Conservation (phyloP, 73 alveolate genomes). For the Paramecium octaurelia region DNA sequence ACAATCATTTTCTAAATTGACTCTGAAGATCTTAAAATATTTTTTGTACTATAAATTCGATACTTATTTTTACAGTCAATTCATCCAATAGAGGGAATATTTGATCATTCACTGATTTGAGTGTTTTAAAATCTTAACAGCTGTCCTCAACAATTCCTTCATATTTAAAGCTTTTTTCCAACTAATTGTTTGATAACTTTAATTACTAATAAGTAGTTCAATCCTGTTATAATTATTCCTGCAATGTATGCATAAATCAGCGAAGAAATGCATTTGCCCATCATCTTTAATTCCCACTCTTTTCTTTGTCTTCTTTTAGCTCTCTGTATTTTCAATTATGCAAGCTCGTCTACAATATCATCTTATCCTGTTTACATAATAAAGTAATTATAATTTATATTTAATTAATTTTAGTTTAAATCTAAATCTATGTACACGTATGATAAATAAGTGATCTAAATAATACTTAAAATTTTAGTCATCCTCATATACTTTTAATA, state of each 20-base stretch:
- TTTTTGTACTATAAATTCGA: neutral
- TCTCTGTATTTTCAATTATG: neutral
- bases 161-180: neutral
- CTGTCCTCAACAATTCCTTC: slow-evolving; percentile 16
- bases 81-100: slow-evolving; percentile 21
- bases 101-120: neutral
- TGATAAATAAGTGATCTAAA: neutral
- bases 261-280: neutral
- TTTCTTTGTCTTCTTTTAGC: neutral
- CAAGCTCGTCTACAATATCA: neutral
- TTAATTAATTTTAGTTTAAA: neutral
- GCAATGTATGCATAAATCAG: neutral
- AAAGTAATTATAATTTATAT: neutral
- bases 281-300: neutral
- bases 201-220: neutral
- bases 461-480: too few relatives aligned
- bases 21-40: slow-evolving; percentile 35
- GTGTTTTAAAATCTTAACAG: slow-evolving; percentile 6
- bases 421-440: neutral
- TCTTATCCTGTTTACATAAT: neutral
- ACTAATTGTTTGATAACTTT: neutral
- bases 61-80: neutral
- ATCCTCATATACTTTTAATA: neutral
- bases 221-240: neutral
- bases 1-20: slow-evolving; percentile 29